These are phyloP conservation scores for Morella rubra DNA, from an alignment of 306 rosid species.

Conservation along the genomic window DNA sequence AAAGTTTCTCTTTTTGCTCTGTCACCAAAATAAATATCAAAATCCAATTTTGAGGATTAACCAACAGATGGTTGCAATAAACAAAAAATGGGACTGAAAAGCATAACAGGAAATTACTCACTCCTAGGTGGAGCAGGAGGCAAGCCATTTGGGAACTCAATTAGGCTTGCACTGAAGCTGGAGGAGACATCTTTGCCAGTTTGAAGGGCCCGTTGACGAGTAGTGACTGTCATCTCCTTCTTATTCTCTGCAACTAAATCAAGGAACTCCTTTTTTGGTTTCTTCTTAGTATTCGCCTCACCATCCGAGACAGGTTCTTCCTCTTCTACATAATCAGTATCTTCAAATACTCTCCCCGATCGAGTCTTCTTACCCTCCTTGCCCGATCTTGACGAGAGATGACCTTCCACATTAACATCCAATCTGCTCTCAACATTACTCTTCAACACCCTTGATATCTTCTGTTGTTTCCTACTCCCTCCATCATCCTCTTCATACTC, in stretches of 20 bases:
- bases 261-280: constrained; percentile 34
- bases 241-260: constrained; percentile 14
- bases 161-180: constrained; percentile 24
- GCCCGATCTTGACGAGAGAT: constrained; percentile 15
- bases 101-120: constrained; percentile 23
- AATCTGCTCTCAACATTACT: constrained; percentile 3
- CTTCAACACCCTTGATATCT: constrained; percentile 29
- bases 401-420: constrained; percentile 11
- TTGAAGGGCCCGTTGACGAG: constrained; percentile 37
- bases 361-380: constrained; percentile 30
- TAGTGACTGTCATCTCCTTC: constrained; percentile 26
- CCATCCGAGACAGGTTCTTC: constrained; percentile 35
- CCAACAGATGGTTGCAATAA: not conserved
- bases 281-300: constrained; percentile 35
- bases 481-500: constrained; percentile 32
- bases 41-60: not conserved
- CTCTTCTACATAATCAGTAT: constrained; percentile 38
- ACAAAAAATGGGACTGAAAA: not conserved
- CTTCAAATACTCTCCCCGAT: constrained; percentile 24
- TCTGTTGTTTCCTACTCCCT: constrained; percentile 34
- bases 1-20: constrained; percentile 46
- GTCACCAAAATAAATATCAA: constrained; percentile 4
- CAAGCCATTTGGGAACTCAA: constrained; percentile 30
- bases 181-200: constrained; percentile 28
- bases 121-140: constrained; percentile 36